These are phyloP conservation scores for Rhazya stricta DNA, from an alignment of 257 asterid genomes.

Conservation along the genomic window DNA sequence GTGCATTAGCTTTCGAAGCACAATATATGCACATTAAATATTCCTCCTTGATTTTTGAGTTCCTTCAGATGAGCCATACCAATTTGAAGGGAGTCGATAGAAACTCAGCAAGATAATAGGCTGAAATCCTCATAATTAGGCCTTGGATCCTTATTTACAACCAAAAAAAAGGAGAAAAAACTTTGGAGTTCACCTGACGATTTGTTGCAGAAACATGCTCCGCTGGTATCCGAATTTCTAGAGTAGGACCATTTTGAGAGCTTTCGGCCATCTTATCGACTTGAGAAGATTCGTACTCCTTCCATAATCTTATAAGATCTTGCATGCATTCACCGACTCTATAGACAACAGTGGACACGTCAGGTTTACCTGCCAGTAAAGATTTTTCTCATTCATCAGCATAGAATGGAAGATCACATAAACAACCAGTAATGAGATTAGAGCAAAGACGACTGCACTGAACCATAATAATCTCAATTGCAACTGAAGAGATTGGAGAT, in stretches of 20 bases:
- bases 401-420: background rate
- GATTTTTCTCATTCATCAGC: background rate
- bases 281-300: constrained; percentile 56
- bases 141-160: background rate
- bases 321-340: constrained; percentile 91
- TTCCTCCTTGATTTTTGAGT: background rate
- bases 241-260: constrained; percentile 70
- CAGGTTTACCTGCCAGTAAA: constrained; percentile 58
- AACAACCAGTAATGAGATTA: background rate
- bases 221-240: constrained; percentile 92
- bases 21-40: background rate
- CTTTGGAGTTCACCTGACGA: constrained; percentile 66
- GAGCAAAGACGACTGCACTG: background rate
- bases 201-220: constrained; percentile 90
- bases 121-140: background rate
- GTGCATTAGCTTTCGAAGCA: background rate
- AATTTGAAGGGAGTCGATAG: background rate
- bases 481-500: background rate
- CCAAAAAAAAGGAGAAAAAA: background rate
- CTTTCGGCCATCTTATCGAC: constrained; percentile 56
- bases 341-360: constrained; percentile 57
- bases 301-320: constrained; percentile 75
- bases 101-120: background rate
- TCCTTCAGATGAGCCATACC: background rate
- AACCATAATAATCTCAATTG: background rate